Base-by-base conservation (phyloP, 192 early-diverging fungal species). In the Entomortierella beljakovae region DNA sequence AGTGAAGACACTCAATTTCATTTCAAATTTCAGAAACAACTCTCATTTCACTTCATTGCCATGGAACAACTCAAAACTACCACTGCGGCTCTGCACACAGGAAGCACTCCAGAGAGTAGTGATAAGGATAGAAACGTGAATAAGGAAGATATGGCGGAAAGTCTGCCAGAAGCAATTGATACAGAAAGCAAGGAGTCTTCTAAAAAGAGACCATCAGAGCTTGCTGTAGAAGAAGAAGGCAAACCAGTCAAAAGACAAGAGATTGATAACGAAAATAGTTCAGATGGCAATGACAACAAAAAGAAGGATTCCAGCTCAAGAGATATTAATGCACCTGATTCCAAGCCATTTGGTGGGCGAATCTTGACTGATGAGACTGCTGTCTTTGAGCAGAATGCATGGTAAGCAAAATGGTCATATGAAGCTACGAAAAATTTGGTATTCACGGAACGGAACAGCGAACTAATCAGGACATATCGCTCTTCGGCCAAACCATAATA, bases 381-480 rank as follows among this genome's bases (percentile, higher is more conserved):
- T 48, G 95, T 98, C 5, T 98, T 93, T 71, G 87, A 89, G 38
- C 90, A 94, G 71, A 99, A 98, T 79, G 98, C 98, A 26, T 99
- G 98, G 95, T 94, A 90, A 37, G 68, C 71, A 34, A 57, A 57
- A 29, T n/a, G 15, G 49, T n/a, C n/a, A n/a, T n/a, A 50, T 50
- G 20, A 6, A 6, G 31, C 31, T 11, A 33, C 20, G 43, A 15
- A 46, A 10, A 46, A 4, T 20, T n/a, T n/a, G n/a, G n/a, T 20
- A 15, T 11, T 46, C 15, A 46, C 20, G 43, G 15, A 46, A 46
- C 3, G 4, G 11, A 20, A 46, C 4, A 46, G 20, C 20, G 43
- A 2, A 37, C 33, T 57, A 35, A 11, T 22, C 33, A 22, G 56
- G 37, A 16, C 1, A 38, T 43, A 40, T 11, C n/a, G 42, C 53